Base-by-base conservation (phyloP, 176 grass and related monocot species). In the Oryza glumipatula region DNA sequence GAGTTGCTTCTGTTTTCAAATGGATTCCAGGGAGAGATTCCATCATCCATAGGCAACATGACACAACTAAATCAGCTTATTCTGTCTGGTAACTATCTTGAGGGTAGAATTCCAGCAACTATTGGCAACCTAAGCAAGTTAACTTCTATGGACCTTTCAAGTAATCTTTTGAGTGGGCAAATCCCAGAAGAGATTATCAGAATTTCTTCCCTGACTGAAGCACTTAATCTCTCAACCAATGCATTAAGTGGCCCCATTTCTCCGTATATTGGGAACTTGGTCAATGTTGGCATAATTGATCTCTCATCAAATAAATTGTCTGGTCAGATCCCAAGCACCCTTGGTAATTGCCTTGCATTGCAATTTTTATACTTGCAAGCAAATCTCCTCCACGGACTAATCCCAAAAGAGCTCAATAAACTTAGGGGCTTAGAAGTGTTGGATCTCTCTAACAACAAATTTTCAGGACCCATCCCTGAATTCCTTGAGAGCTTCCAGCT, bases 181-280 rank as follows among this genome's bases (percentile, higher is more conserved):
- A 60, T 39, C 17, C 51, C 74, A 39, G 30, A 39, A 39, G 51
- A 76, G 21, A 61, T 76, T 2, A 11, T 61, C 9, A 22, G 51
- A 19, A 76, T 76, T 38, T 30, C 74, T 1, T 60, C 74, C 74
- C 51, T 76, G 2, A 52, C 32, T 5, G 2, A 21, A 76, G 38
- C n/a, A 11, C 72, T 91, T 52, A 58, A 71, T 66, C 46, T 91
- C 70, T 88, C 86, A 0, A 8, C n/a, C 24, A 90, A 90, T 74
- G 39, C 21, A 3, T 38, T 90, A 4, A 8, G 2, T 44, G 83
- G 83, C 24, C 9, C 83, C 0, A 48, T 90, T 14, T n/a, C 74
- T 21, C 64, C 78, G 23, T 17, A 43, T 23, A 64, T 90, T 36
- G 78, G 88, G 4, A 26, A 32, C 28, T 30, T 90, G 44, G 64